These are phyloP conservation scores for Paramecium sonneborni DNA, from an alignment of 73 alveolate genomes.

Conservation along the genomic window DNA sequence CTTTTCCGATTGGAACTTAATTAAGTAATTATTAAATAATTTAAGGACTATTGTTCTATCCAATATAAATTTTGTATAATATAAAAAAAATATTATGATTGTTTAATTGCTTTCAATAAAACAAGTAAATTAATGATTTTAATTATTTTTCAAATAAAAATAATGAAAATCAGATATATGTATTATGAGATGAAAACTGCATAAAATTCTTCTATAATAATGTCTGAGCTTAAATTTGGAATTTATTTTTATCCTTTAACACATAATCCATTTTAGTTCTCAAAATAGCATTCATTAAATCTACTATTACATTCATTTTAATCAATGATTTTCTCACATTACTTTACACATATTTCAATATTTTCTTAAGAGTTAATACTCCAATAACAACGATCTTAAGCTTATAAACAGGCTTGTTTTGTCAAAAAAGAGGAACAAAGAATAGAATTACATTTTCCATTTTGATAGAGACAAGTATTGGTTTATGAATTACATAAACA, in stretches of 20 bases:
- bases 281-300: neutral
- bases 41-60: no score
- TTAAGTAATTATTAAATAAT: no score
- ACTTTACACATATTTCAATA: neutral
- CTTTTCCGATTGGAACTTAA: no score
- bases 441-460: conserved; percentile 8
- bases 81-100: no score
- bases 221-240: neutral
- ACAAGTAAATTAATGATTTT: no score
- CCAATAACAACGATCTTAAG: conserved; percentile 14
- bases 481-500: neutral
- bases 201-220: neutral
- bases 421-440: neutral
- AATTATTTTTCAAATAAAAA: neutral
- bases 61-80: no score
- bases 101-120: no score
- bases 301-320: conserved; percentile 6
- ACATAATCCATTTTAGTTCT: neutral
- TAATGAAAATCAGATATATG: neutral
- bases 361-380: neutral
- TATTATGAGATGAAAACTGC: neutral
- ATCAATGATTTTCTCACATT: neutral
- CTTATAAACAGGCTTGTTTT: neutral
- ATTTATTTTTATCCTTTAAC: neutral
- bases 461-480: neutral